These are phyloP conservation scores for Stellera chamaejasme DNA, from an alignment of 345 rosid species.

Conservation along the genomic window DNA sequence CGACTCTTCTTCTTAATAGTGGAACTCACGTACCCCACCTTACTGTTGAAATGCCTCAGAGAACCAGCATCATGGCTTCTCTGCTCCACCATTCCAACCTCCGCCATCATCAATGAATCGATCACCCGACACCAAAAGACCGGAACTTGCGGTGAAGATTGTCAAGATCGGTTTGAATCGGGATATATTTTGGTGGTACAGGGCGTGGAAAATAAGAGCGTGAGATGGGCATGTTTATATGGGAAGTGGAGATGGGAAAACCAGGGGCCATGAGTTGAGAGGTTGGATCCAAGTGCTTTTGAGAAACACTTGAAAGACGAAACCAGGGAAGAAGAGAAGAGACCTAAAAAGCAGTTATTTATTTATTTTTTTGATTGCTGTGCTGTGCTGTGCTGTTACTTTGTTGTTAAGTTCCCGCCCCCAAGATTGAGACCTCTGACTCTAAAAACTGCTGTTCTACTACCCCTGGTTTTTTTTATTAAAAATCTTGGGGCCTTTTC, in stretches of 20 bases:
- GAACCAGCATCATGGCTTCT: conserved; percentile 10
- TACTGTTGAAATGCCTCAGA: conserved; percentile 16
- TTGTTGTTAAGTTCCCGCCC: conserved; percentile 25
- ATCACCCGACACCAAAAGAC: neutral
- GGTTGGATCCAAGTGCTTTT: neutral
- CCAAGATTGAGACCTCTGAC: conserved; percentile 29
- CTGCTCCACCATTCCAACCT: conserved; percentile 25
- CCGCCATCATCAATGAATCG: conserved; percentile 19
- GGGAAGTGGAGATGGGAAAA: conserved; percentile 27
- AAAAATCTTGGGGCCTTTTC: neutral
- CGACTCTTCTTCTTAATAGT: conserved; percentile 27
- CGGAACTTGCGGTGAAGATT: neutral
- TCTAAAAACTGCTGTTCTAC: conserved; percentile 17
- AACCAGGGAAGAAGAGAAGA: neutral
- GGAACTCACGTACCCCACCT: conserved; percentile 28
- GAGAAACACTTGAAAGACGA: neutral
- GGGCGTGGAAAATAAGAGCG: neutral
- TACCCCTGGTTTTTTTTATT: conserved; percentile 24
- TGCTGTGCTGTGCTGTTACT: neutral
- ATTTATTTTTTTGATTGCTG: neutral
- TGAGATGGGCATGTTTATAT: neutral
- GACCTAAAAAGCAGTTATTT: neutral
- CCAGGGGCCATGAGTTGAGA: conserved; percentile 38
- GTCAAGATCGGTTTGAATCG: neutral
- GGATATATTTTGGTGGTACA: neutral